Percentiles rank a stretch among this genome's conserved stretches.
phyloP scores from a whole-genome alignment of 108 stramenopile genomes.

The Nitzschia sp. region DNA sequence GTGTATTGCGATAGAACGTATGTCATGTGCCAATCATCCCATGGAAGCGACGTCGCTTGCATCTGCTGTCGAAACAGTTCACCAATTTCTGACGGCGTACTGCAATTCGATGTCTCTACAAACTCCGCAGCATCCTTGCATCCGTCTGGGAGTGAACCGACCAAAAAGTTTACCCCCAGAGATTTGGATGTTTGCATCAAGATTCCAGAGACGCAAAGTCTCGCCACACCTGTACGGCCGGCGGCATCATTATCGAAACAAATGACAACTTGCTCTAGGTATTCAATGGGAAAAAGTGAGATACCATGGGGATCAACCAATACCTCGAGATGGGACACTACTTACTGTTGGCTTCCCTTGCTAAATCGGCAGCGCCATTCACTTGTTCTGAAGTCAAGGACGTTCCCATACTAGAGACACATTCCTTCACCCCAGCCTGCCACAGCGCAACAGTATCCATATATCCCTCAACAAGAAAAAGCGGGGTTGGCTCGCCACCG shows the following conservation, averaged over 20 bases:
- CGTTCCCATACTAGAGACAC: conserved; percentile 89
- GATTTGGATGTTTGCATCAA: conserved; percentile 44
- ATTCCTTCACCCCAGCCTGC: conserved; percentile 71
- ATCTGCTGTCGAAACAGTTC: conserved; percentile 45
- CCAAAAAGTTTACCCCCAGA: conserved; percentile 52
- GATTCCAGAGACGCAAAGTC: conserved; percentile 63
- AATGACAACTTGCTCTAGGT: conserved; percentile 58
- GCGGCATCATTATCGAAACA: conserved; percentile 91
- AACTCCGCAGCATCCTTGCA: conserved; percentile 87
- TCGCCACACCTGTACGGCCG: conserved; percentile 73
- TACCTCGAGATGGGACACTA: not conserved
- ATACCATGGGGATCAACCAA: not conserved
- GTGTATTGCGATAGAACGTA: conserved; percentile 49
- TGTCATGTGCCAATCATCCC: conserved; percentile 71
- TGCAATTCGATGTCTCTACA: conserved; percentile 44
- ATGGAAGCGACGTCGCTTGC: conserved; percentile 50
- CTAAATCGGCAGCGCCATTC: conserved; percentile 43
- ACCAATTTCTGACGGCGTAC: conserved; percentile 18
- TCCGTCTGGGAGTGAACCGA: conserved; percentile 62
- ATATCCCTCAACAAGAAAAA: conserved; percentile 92
- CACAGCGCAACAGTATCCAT: conserved; percentile 89
- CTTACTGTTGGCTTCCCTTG: conserved; percentile 44
- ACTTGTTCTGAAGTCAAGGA: conserved; percentile 80
- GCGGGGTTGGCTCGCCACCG: conserved; percentile 22
- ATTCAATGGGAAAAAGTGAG: not conserved